phyloP scores from a whole-genome alignment of 108 stramenopile species.

The Pseudonitzschia multistriata region DNA sequence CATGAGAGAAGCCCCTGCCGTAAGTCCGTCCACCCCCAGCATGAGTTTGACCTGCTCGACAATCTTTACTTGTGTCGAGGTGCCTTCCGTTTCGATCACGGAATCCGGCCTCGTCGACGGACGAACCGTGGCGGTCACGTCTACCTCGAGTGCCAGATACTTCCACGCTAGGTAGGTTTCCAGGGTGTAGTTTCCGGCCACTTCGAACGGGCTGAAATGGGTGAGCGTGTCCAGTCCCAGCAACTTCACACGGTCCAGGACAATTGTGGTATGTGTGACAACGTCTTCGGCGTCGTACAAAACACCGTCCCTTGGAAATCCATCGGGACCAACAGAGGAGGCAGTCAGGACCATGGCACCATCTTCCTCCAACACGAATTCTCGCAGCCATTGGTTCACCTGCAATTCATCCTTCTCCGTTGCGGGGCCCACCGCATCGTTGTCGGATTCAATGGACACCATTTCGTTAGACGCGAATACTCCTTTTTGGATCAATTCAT shows the following conservation, averaged over 20 bases:
- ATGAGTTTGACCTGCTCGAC: constrained; percentile 46
- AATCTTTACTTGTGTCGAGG: constrained; percentile 4
- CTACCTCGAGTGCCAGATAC: constrained; percentile 50
- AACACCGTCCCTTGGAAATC: constrained; percentile 17
- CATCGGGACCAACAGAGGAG: background rate
- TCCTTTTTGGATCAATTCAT: constrained; percentile 11
- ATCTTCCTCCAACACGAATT: constrained; percentile 39
- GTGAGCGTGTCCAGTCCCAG: constrained; percentile 64
- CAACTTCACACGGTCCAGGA: constrained; percentile 40
- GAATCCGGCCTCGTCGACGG: constrained; percentile 38
- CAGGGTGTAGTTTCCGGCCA: constrained; percentile 51
- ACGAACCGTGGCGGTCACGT: constrained; percentile 34
- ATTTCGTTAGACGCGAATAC: constrained; percentile 11
- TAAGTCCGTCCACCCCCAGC: constrained; percentile 30
- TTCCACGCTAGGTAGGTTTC: constrained; percentile 56
- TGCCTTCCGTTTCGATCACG: constrained; percentile 18
- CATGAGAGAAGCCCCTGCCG: constrained; percentile 36
- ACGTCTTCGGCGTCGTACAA: constrained; percentile 59
- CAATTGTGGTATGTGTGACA: constrained; percentile 54
- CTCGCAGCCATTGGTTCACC: constrained; percentile 52
- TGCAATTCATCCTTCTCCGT: constrained; percentile 22
- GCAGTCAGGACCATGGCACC: constrained; percentile 14
- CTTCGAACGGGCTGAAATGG: constrained; percentile 36
- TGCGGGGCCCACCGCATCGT: background rate
- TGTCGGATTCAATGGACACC: background rate